Percentiles rank a stretch among this genome's conserved stretches.
These are phyloP conservation scores for Thermothielavioides terrestris DNA, from an alignment of 495 filamentous ascomycete genomes.

Conservation along the genomic window DNA sequence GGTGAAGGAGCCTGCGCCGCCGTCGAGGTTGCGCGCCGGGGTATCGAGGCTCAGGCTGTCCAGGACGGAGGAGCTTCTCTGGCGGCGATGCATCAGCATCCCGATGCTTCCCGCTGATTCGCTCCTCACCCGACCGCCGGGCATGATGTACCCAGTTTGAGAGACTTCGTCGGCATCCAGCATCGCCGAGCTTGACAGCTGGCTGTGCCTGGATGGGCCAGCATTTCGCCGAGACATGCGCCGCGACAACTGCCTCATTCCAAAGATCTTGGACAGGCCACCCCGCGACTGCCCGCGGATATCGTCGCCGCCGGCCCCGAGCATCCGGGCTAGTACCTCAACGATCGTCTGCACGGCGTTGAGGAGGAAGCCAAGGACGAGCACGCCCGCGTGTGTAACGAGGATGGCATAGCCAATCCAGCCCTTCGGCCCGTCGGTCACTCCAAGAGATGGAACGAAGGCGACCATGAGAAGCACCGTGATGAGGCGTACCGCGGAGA, in stretches of 20 bases:
- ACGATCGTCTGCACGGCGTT: constrained; percentile 85
- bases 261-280: constrained; percentile 84
- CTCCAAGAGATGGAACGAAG: constrained; percentile 73
- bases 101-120: constrained; percentile 73
- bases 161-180: constrained; percentile 53
- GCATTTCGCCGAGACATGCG: constrained; percentile 53
- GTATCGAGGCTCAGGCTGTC: constrained; percentile 36
- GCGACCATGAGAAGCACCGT: constrained; percentile 76
- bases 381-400: constrained; percentile 71
- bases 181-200: constrained; percentile 75
- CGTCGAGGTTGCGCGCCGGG: constrained; percentile 26
- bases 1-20: constrained; percentile 49
- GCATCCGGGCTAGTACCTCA: constrained; percentile 72
- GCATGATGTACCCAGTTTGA: constrained; percentile 53
- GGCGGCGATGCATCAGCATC: constrained; percentile 46
- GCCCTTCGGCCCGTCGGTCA: constrained; percentile 68
- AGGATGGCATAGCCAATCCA: constrained; percentile 96
- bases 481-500: constrained; percentile 67
- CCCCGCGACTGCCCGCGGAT: constrained; percentile 64
- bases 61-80: constrained; percentile 38
- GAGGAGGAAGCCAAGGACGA: constrained; percentile 89
- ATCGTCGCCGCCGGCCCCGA: constrained; percentile 71
- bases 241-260: constrained; percentile 82
- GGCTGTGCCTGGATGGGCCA: constrained; percentile 57
- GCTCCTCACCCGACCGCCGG: constrained; percentile 64